Percentiles rank a stretch among this genome's conserved stretches.
These are phyloP conservation scores for Garcia nutans DNA, from an alignment of 345 rosid species.

Conservation along the genomic window DNA sequence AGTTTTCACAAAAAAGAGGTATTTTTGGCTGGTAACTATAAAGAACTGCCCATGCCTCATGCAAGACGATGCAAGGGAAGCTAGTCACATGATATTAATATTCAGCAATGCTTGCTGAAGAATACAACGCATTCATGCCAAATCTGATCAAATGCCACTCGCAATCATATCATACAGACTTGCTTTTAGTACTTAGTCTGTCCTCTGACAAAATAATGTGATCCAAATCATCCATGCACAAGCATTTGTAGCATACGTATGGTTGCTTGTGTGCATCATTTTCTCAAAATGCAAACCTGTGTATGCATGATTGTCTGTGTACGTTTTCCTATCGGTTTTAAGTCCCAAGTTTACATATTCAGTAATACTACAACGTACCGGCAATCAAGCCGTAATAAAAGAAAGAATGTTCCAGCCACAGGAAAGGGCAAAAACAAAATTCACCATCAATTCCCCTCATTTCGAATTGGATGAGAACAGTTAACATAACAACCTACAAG, in stretches of 20 bases:
- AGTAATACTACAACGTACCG: background rate
- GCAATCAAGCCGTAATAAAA: background rate
- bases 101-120: background rate
- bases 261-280: background rate
- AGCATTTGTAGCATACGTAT: background rate
- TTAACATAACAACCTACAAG: too few species aligned
- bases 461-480: background rate
- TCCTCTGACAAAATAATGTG: background rate
- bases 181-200: background rate
- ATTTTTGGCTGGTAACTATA: too few species aligned
- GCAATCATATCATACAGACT: background rate
- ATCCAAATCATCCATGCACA: background rate
- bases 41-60: too few species aligned
- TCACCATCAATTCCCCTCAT: background rate
- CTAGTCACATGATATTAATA: background rate
- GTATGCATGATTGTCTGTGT: too few species aligned
- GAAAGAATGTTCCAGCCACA: background rate
- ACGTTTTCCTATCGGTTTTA: background rate
- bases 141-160: background rate
- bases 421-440: background rate
- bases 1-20: too few species aligned
- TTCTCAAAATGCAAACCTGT: background rate
- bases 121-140: background rate
- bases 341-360: background rate
- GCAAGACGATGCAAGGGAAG: too few species aligned